Percentiles rank a stretch among this genome's conserved stretches.
Evolutionary conservation across 192 early-diverging fungal genomes (phyloP).

Genomic region (Mortierella antarctica): DNA sequence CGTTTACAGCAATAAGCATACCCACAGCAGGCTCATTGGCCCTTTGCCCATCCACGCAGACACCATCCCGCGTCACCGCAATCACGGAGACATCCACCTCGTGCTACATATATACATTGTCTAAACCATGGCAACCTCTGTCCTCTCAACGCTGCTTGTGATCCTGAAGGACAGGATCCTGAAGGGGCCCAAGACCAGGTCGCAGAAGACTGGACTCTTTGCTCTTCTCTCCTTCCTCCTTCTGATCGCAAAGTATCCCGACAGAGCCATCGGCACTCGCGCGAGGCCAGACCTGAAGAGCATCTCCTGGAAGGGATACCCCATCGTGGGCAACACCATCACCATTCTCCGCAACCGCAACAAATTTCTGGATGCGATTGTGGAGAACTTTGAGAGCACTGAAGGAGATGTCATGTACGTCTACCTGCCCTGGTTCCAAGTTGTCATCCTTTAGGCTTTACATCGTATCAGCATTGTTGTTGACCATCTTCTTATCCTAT

Average conservation of each 20-base stretch:
- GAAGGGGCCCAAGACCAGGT: slow-evolving; percentile 20
- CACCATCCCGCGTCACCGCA: too few relatives aligned
- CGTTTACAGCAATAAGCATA: too few relatives aligned
- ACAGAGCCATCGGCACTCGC: slow-evolving; percentile 49
- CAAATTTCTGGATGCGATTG: slow-evolving; percentile 9
- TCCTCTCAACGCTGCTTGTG: slow-evolving; percentile 13
- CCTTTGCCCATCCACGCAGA: too few relatives aligned
- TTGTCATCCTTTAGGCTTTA: neutral
- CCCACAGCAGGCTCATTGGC: too few relatives aligned
- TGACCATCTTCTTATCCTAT: neutral
- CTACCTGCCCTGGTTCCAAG: neutral
- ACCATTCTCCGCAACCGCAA: slow-evolving; percentile 17
- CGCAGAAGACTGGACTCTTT: slow-evolving; percentile 30
- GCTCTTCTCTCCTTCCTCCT: slow-evolving; percentile 29
- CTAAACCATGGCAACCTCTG: slow-evolving; percentile 22
- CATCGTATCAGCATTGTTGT: neutral
- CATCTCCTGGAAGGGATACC: slow-evolving; percentile 38
- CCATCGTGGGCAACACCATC: slow-evolving; percentile 42
- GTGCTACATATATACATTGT: neutral
- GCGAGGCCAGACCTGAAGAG: slow-evolving; percentile 33
- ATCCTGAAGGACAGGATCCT: slow-evolving; percentile 37
- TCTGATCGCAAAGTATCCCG: slow-evolving; percentile 40
- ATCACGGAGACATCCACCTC: too few relatives aligned
- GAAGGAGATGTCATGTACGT: slow-evolving; percentile 28
- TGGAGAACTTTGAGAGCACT: slow-evolving; percentile 18